Evolutionary conservation across 495 filamentous ascomycete species (phyloP).

Genomic region (Hypoxylon fragiforme): DNA sequence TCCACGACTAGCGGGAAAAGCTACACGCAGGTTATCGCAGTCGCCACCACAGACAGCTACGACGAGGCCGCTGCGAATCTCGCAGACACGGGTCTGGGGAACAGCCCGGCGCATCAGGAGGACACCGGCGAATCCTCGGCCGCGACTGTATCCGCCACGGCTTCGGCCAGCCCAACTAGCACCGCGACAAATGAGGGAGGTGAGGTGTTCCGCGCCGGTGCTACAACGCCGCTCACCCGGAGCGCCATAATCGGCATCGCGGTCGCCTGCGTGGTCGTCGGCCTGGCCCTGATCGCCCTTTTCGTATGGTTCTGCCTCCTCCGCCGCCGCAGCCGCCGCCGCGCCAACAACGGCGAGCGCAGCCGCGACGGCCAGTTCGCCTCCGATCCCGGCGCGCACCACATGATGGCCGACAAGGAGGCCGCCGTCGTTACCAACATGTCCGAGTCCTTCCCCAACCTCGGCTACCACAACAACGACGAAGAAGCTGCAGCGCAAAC

Average conservation of each 20-base stretch:
- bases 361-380: slow-evolving; percentile 18
- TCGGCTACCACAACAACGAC: slow-evolving; percentile 45
- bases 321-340: slow-evolving; percentile 34
- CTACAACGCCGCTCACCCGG: too few species aligned
- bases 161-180: not conserved
- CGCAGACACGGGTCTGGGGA: not conserved
- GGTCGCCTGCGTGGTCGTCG: slow-evolving; percentile 41
- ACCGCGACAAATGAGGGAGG: not conserved
- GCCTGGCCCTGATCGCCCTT: slow-evolving; percentile 38
- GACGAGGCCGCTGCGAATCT: not conserved
- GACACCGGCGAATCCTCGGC: not conserved
- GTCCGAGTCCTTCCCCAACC: slow-evolving; percentile 40
- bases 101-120: slow-evolving; percentile 1
- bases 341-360: not conserved
- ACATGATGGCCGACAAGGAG: slow-evolving; percentile 50
- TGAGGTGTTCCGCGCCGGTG: too few species aligned
- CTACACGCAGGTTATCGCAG: slow-evolving; percentile 19
- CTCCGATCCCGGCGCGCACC: slow-evolving; percentile 22
- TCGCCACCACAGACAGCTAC: not conserved
- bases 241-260: slow-evolving; percentile 50
- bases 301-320: slow-evolving; percentile 42
- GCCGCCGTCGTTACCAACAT: slow-evolving; percentile 21
- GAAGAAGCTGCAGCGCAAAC: too few species aligned
- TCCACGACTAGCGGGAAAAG: slow-evolving; percentile 13
- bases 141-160: not conserved